Evolutionary conservation across 2,329 filamentous ascomycete species (phyloP), one percentile per base, ranked within the genome.

Genomic region (Botrytis cinerea): DNA sequence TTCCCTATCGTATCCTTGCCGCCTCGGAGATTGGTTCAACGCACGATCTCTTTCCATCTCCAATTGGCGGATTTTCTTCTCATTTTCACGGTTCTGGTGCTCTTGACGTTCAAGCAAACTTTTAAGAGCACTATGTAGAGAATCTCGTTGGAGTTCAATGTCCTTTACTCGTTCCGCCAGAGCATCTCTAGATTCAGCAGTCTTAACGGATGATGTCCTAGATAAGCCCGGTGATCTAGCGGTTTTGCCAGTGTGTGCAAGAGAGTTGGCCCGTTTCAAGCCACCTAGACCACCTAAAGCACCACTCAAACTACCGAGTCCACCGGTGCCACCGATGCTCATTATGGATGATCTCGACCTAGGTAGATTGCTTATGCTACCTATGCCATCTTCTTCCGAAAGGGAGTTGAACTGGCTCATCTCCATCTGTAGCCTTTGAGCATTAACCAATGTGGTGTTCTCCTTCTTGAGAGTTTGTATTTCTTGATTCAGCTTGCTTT

Each of bases 61-160:
- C 12, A 98, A 85, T 68, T 90, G 85, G 68, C 87, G 89, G 77
- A 97, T 92, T 76, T 90, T 93, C 84, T 97, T 97, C 77, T 91
- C 87, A 77, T 95, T 94, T 77, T 97, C 92, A 62, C 90, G 91
- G 77, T 92, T 93, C 82, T 98, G 93, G 80, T 92, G 88, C 76
- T 95, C 92, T 77, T 98, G 94, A 70, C 96, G 90, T 75, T 95
- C 90, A 20, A 98, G 88, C 25, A 99, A 86, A 75, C 90, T 93
- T 84, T 93, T 95, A 71, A 99, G 85, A 10, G 96, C 94, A 74
- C 89, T 90, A 84, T 98, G 96, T 10, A 99, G 86, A 1, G 95
- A 95, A 82, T 99, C 95, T 64, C 96, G 90, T 83, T 99, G 96
- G 61, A 93, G 91, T 83, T 98, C 95, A 18, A 98, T 91, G 77